phyloP scores from a whole-genome alignment of 2,329 filamentous ascomycete species.

The Cercospora sesami region DNA sequence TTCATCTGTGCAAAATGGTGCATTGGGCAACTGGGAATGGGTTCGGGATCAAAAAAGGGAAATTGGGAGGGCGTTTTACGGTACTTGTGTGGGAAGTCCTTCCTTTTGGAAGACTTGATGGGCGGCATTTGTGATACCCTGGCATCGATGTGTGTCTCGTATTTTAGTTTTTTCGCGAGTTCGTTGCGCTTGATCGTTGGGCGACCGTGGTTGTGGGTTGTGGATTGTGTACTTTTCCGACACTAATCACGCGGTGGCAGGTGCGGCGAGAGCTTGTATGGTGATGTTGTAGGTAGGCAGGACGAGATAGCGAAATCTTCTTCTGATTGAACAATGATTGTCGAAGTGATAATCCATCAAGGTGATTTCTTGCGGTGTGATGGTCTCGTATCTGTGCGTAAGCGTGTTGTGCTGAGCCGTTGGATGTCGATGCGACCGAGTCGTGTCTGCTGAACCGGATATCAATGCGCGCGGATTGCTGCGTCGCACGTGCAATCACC shows the following conservation, averaged over 20 bases:
- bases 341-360: background rate
- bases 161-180: background rate
- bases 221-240: background rate
- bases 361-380: background rate
- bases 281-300: background rate
- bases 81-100: background rate
- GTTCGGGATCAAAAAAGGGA: background rate
- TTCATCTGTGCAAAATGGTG: conserved; percentile 9
- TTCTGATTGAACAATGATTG: background rate
- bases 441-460: background rate
- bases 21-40: background rate
- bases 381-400: background rate
- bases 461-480: background rate
- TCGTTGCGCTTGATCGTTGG: background rate
- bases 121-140: conserved; percentile 36
- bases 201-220: background rate
- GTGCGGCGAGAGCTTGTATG: background rate
- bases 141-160: conserved; percentile 12
- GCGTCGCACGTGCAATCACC: background rate
- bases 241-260: background rate
- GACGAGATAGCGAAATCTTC: background rate
- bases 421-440: background rate
- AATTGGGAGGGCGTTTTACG: conserved; percentile 2
- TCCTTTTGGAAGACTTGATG: conserved; percentile 15
- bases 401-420: background rate